phyloP scores from a whole-genome alignment of 257 asterid genomes.

The Solanum gracilifrons region DNA sequence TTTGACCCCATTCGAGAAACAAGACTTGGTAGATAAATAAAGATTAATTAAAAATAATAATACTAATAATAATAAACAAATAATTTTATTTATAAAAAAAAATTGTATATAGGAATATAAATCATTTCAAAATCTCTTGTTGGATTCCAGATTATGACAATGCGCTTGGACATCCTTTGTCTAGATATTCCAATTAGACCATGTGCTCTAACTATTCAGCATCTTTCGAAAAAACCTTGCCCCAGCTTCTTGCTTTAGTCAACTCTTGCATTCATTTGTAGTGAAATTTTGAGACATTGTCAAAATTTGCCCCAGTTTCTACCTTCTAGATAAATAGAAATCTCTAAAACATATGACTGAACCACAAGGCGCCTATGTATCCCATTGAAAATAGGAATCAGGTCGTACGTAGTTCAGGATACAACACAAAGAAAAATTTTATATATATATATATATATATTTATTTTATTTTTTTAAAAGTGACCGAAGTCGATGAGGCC shows the following conservation, averaged over 20 bases:
- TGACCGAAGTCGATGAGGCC: too few relatives aligned
- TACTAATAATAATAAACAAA: too few relatives aligned
- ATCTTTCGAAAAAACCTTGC: not conserved
- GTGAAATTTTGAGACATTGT: not conserved
- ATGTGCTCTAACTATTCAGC: too few relatives aligned
- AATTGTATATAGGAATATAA: too few relatives aligned
- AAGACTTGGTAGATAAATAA: not conserved
- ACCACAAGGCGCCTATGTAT: not conserved
- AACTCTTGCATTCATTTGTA: not conserved
- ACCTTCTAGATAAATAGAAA: too few relatives aligned
- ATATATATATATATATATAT: too few relatives aligned
- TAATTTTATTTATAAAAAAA: too few relatives aligned
- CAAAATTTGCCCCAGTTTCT: too few relatives aligned
- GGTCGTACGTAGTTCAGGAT: not conserved
- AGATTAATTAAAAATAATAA: too few relatives aligned
- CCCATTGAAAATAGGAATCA: not conserved
- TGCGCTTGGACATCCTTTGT: not conserved
- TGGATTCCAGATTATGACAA: not conserved
- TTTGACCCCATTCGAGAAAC: not conserved
- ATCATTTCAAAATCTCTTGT: not conserved
- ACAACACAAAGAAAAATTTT: not conserved
- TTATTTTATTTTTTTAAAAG: too few relatives aligned
- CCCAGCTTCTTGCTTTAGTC: not conserved
- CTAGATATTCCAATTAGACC: too few relatives aligned
- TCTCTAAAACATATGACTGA: too few relatives aligned